phyloP scores from a whole-genome alignment of 257 asterid genomes.

The Nicotiana knightiana region DNA sequence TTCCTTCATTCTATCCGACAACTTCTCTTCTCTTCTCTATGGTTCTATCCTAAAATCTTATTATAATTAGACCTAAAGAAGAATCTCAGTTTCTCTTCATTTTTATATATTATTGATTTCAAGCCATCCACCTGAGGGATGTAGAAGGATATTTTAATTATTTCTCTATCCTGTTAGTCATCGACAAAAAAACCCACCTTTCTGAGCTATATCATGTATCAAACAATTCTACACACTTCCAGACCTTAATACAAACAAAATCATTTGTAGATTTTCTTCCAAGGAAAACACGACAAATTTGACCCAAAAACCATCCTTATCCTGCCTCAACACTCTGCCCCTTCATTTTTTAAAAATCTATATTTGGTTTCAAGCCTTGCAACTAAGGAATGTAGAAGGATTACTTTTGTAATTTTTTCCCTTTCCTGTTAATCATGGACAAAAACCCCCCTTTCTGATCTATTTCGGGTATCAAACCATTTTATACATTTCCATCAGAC shows the following conservation, averaged over 20 bases:
- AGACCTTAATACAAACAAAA: neutral
- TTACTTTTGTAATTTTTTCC: neutral
- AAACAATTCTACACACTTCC: neutral
- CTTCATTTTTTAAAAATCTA: neutral
- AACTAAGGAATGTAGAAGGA: neutral
- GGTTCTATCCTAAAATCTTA: neutral
- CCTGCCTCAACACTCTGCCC: neutral
- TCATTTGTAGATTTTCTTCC: neutral
- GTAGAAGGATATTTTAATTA: neutral
- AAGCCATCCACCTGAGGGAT: neutral
- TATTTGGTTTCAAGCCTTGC: neutral
- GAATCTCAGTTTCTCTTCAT: neutral
- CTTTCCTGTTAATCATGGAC: constrained; percentile 6
- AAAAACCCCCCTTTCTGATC: neutral
- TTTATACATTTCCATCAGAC: neutral
- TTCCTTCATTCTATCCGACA: neutral
- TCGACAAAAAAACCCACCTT: neutral
- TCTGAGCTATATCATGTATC: neutral
- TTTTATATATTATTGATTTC: neutral
- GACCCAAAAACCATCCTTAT: neutral
- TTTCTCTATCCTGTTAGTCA: neutral
- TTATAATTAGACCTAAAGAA: neutral
- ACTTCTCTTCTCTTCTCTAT: neutral
- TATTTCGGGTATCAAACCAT: neutral
- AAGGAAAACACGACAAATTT: neutral